These are phyloP conservation scores for Melampsora americana DNA, from an alignment of 1,284 basidiomycete genomes.

Conservation along the genomic window DNA sequence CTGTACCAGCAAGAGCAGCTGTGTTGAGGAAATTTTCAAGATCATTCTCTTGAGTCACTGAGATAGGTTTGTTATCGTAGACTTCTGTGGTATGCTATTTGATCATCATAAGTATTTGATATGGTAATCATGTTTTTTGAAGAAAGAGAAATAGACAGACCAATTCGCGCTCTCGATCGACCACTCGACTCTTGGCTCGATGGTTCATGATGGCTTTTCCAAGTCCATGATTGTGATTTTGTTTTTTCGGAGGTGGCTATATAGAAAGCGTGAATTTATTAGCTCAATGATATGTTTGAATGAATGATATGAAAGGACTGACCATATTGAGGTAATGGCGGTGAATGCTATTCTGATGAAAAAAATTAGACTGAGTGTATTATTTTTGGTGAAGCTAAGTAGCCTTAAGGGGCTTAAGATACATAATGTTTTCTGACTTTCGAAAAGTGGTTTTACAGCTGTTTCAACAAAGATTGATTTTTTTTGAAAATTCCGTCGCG, in stretches of 20 bases:
- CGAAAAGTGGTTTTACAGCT: too few species aligned
- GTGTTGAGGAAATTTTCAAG: conserved; percentile 95
- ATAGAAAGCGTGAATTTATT: background rate
- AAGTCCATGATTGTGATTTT: conserved; percentile 39
- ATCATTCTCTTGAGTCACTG: conserved; percentile 93
- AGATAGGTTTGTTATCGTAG: conserved; percentile 69
- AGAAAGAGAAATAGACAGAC: conserved; percentile 10
- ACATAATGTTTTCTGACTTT: too few species aligned
- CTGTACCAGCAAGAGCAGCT: conserved; percentile 86
- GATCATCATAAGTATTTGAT: background rate
- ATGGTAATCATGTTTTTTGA: background rate
- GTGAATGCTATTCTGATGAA: too few species aligned
- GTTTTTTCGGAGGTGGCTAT: conserved; percentile 36
- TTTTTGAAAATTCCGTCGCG: too few species aligned
- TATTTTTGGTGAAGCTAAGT: too few species aligned
- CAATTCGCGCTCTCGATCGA: conserved; percentile 32
- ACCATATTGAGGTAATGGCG: too few species aligned
- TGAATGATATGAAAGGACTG: too few species aligned
- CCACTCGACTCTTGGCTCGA: conserved; percentile 30
- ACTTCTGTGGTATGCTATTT: conserved; percentile 73
- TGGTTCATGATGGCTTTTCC: conserved; percentile 42
- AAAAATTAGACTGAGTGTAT: too few species aligned
- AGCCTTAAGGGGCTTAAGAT: too few species aligned
- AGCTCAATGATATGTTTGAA: too few species aligned
- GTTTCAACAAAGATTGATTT: too few species aligned